These are phyloP conservation scores for Ajuga reptans DNA, from an alignment of 305 asterid genomes.

Conservation along the genomic window DNA sequence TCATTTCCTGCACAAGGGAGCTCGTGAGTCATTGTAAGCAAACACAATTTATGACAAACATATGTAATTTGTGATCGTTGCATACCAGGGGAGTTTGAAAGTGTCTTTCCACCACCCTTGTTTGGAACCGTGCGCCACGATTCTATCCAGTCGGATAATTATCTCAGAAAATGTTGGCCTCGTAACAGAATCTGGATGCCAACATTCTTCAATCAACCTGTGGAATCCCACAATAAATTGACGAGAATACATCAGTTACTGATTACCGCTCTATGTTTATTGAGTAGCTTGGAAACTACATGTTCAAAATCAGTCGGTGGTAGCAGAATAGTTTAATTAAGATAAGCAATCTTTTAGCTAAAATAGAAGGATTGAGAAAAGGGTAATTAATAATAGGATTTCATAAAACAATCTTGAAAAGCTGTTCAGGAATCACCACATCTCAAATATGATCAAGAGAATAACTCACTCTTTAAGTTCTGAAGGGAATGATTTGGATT, in stretches of 20 bases:
- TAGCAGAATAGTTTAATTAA: neutral
- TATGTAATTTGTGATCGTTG: no score
- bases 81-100: constrained; percentile 90
- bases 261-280: neutral
- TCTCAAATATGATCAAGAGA: constrained; percentile 1
- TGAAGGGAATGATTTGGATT: constrained; percentile 63
- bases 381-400: neutral
- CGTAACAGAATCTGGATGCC: constrained; percentile 50
- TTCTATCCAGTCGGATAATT: constrained; percentile 62
- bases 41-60: neutral
- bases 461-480: constrained; percentile 71
- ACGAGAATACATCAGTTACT: neutral
- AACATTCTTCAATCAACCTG: constrained; percentile 92
- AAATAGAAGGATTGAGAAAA: neutral
- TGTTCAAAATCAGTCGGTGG: neutral
- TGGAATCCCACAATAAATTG: constrained; percentile 10
- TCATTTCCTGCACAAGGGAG: constrained; percentile 37
- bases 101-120: constrained; percentile 99
- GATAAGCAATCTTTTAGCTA: neutral
- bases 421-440: neutral
- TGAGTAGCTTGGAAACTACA: neutral
- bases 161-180: constrained; percentile 79
- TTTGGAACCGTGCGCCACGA: constrained; percentile 60
- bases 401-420: neutral
- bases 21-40: neutral